A percentile compares a stretch with the other conserved stretches of the same genome.
phyloP scores from a whole-genome alignment of 2,329 filamentous ascomycete species.

The Coniella vitis region DNA sequence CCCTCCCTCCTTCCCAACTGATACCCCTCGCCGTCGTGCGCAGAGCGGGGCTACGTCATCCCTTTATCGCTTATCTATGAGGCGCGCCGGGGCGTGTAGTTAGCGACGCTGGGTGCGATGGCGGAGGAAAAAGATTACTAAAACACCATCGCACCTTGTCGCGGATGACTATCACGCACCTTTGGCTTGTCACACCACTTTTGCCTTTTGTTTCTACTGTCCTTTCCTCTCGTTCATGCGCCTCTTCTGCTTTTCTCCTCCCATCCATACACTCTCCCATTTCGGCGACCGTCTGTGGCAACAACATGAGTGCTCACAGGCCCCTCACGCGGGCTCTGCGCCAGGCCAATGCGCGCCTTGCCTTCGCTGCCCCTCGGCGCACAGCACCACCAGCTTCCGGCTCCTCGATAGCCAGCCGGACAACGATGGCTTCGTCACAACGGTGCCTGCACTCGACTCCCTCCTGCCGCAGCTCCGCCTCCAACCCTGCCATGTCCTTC shows the following conservation, averaged over 20 bases:
- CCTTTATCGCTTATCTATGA: conserved; percentile 2
- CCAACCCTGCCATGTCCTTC: conserved; percentile 82
- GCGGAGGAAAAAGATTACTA: background rate
- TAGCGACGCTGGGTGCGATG: background rate
- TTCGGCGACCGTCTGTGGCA: no score
- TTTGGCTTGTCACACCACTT: no score
- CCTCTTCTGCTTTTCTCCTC: background rate
- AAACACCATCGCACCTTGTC: background rate
- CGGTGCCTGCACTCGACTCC: conserved; percentile 20
- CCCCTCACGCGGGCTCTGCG: conserved; percentile 16
- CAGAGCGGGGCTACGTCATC: conserved; percentile 2
- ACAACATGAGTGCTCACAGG: conserved; percentile 10
- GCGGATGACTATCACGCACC: background rate
- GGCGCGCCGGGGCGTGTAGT: background rate
- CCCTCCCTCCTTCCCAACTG: no score
- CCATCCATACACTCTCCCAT: background rate
- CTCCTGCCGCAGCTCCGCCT: conserved; percentile 36
- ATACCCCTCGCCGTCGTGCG: no score
- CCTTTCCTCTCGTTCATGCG: background rate
- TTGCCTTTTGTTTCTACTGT: background rate
- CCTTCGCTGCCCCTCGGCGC: background rate
- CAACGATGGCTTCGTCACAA: background rate
- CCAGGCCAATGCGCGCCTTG: conserved; percentile 9
- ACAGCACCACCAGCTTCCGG: background rate
- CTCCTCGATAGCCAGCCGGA: background rate